Evolutionary conservation across 2,329 filamentous ascomycete genomes (phyloP).

Genomic region (Xylariomycetidae sp.): DNA sequence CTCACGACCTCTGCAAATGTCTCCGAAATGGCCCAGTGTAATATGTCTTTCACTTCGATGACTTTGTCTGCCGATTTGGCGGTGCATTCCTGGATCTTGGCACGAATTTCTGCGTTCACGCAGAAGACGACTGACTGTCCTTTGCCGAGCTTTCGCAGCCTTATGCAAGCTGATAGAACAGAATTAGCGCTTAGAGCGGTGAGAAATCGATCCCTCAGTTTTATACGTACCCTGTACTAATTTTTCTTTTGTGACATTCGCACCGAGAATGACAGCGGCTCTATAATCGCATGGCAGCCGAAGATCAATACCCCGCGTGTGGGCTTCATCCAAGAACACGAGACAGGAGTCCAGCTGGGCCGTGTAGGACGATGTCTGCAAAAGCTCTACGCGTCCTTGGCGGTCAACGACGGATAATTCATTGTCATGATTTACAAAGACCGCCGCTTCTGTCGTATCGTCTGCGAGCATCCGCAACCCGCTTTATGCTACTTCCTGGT

Average conservation of each 20-base stretch:
- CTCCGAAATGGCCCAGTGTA: constrained; percentile 56
- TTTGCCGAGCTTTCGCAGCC: constrained; percentile 62
- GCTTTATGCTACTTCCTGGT: background rate
- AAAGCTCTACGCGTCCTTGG: background rate
- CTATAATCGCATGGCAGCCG: background rate
- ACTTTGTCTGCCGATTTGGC: background rate
- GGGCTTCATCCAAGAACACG: background rate
- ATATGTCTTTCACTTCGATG: constrained; percentile 49
- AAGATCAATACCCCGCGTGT: background rate
- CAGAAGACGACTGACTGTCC: constrained; percentile 62
- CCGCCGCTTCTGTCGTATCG: background rate
- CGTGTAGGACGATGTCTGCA: background rate
- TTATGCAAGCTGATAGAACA: constrained; percentile 54
- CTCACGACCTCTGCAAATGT: constrained; percentile 45
- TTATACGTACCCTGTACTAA: constrained; percentile 56
- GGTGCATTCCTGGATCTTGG: constrained; percentile 39
- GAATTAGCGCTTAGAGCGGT: constrained; percentile 5
- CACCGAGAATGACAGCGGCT: constrained; percentile 11
- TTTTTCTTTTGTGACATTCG: constrained; percentile 61
- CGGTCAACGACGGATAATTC: background rate
- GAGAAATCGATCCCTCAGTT: background rate
- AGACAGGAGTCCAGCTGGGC: background rate
- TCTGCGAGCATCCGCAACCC: background rate
- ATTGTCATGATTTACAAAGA: background rate
- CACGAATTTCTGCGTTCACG: constrained; percentile 52